Percentiles rank a stretch among this genome's conserved stretches.
Conservation (phyloP, 202 grass and related monocot species). For the Carex sylvatica region DNA sequence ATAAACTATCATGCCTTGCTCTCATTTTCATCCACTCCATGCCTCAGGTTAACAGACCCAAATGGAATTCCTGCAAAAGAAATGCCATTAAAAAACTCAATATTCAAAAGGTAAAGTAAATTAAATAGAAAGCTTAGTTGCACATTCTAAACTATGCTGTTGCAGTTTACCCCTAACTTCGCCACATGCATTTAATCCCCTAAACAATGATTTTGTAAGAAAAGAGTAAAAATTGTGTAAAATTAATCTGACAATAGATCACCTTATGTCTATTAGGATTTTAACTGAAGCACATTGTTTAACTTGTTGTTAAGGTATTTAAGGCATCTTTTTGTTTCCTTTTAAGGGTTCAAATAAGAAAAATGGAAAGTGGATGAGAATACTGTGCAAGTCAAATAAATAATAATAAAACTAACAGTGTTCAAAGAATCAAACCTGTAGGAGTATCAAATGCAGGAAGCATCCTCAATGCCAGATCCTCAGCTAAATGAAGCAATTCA, state of each 20-base stretch:
- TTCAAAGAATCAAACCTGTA: slow-evolving; percentile 62
- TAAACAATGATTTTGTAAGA: not conserved
- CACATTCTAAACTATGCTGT: not conserved
- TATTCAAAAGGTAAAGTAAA: slow-evolving; percentile 18
- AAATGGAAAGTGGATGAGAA: not conserved
- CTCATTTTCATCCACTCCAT: slow-evolving; percentile 91
- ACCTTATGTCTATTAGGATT: not conserved
- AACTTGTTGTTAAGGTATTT: not conserved
- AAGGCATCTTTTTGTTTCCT: too few species aligned
- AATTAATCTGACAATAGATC: not conserved
- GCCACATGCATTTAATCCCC: not conserved
- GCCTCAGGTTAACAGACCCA: slow-evolving; percentile 90
- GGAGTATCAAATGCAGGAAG: slow-evolving; percentile 98
- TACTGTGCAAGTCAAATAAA: not conserved
- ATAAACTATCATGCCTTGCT: slow-evolving; percentile 80
- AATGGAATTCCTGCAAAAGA: slow-evolving; percentile 76
- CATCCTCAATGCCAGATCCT: slow-evolving; percentile 75
- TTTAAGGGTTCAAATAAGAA: not conserved
- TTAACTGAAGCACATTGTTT: not conserved
- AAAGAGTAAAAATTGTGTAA: not conserved
- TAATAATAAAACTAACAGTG: not conserved
- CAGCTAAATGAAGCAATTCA: slow-evolving; percentile 85
- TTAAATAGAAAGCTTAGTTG: slow-evolving; percentile 12
- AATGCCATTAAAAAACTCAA: slow-evolving; percentile 24
- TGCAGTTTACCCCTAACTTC: not conserved